Conservation (phyloP, 345 rosid genomes). For the Arabis alpina region DNA sequence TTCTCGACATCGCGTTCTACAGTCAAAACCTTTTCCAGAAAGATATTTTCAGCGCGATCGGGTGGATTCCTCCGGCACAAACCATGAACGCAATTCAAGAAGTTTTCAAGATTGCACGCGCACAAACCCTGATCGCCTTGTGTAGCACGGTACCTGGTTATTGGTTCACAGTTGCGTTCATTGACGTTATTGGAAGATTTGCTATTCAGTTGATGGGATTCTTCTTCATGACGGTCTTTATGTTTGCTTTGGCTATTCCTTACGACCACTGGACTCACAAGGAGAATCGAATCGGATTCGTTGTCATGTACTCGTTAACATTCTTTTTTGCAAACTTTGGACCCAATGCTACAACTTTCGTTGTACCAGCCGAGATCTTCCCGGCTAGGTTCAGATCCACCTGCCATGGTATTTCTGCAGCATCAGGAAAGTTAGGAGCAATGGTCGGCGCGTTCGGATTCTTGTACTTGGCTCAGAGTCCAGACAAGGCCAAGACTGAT, state of each 20-base stretch:
- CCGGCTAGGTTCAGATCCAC: constrained; percentile 86
- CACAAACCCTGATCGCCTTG: constrained; percentile 58
- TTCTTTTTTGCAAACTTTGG: constrained; percentile 93
- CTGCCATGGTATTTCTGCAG: constrained; percentile 82
- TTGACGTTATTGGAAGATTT: constrained; percentile 68
- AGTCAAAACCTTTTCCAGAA: constrained; percentile 69
- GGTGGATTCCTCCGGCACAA: constrained; percentile 16
- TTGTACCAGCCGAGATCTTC: constrained; percentile 89
- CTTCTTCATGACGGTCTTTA: constrained; percentile 62
- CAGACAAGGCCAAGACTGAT: constrained; percentile 68
- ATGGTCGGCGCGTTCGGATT: constrained; percentile 85
- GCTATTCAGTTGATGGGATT: constrained; percentile 71
- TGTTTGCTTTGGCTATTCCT: constrained; percentile 56
- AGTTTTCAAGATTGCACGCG: constrained; percentile 51
- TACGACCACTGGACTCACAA: constrained; percentile 70
- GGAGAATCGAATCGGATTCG: constrained; percentile 74
- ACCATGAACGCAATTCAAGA: constrained; percentile 46
- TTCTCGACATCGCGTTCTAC: constrained; percentile 69
- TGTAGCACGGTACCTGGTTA: constrained; percentile 76
- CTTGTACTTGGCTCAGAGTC: constrained; percentile 55
- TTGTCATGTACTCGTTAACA: constrained; percentile 70
- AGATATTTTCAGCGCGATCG: constrained; percentile 48
- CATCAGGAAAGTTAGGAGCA: constrained; percentile 79
- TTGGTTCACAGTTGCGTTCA: constrained; percentile 64
- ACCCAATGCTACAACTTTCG: constrained; percentile 86